Evolutionary conservation across 2,329 filamentous ascomycete species (phyloP).

Genomic region (Aureobasidium sp.): DNA sequence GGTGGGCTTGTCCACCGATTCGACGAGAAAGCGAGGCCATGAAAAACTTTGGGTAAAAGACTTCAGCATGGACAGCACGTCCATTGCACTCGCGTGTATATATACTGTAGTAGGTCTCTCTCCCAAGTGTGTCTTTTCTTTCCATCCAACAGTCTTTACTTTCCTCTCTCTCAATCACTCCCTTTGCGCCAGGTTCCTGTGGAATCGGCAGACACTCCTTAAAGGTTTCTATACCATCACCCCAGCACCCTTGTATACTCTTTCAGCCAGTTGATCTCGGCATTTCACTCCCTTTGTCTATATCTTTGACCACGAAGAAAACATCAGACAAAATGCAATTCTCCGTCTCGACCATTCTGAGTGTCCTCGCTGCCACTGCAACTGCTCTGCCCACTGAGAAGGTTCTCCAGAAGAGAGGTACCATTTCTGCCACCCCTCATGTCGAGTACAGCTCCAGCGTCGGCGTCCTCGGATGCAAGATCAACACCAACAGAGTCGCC

Average conservation of each 20-base stretch:
- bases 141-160: conserved; percentile 12
- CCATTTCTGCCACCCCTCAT: conserved; percentile 44
- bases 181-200: conserved; percentile 13
- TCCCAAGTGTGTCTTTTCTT: background rate
- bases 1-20: conserved; percentile 9
- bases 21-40: background rate
- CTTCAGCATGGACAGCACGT: background rate
- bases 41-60: conserved; percentile 6
- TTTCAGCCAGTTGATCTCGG: conserved; percentile 13
- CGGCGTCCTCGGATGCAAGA: conserved; percentile 54
- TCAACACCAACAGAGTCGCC: conserved; percentile 54
- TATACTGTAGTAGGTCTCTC: conserved; percentile 4
- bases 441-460: conserved; percentile 51
- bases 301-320: conserved; percentile 2
- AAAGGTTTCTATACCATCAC: conserved; percentile 1
- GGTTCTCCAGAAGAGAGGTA: conserved; percentile 13
- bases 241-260: conserved; percentile 10
- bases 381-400: conserved; percentile 17
- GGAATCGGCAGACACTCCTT: conserved; percentile 15
- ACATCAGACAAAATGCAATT: conserved; percentile 18
- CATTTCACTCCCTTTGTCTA: conserved; percentile 5
- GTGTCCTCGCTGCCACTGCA: conserved; percentile 19
- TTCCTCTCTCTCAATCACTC: conserved; percentile 8
- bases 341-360: conserved; percentile 17
- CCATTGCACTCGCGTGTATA: background rate